Percentiles rank a stretch among this genome's conserved stretches.
Evolutionary conservation across 2,329 filamentous ascomycete genomes (phyloP).

Genomic region (Cordyceps cateniannulata): DNA sequence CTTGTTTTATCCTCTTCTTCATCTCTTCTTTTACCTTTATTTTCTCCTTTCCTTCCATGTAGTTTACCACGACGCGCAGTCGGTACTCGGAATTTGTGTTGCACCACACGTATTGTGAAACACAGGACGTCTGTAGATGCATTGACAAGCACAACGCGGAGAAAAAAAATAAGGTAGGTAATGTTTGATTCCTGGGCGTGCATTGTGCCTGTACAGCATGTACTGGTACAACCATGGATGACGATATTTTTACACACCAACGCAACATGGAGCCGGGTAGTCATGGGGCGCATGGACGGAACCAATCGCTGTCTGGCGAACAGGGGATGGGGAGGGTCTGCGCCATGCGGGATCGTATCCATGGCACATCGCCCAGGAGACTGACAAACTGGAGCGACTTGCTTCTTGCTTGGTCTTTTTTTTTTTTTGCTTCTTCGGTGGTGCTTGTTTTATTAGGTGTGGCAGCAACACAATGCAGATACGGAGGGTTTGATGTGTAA

Average conservation of each 20-base stretch:
- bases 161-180: background rate
- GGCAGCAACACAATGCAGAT: background rate
- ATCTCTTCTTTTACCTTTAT: background rate
- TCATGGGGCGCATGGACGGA: constrained; percentile 2
- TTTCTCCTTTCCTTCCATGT: background rate
- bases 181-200: background rate
- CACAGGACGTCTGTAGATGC: background rate
- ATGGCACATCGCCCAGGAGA: background rate
- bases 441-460: background rate
- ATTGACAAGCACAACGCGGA: constrained; percentile 3
- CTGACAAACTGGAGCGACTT: background rate
- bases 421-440: background rate
- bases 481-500: background rate
- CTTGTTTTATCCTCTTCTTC: background rate
- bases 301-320: background rate
- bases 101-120: constrained; percentile 2
- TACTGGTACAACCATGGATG: background rate
- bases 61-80: background rate
- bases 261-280: background rate
- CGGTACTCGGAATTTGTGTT: background rate
- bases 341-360: constrained; percentile 8
- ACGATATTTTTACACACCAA: background rate
- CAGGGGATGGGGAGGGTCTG: background rate
- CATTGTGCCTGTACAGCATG: background rate
- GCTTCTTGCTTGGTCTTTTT: background rate